Base-by-base conservation (phyloP, 805 yeast genomes). In the Hanseniaspora guilliermondii region DNA sequence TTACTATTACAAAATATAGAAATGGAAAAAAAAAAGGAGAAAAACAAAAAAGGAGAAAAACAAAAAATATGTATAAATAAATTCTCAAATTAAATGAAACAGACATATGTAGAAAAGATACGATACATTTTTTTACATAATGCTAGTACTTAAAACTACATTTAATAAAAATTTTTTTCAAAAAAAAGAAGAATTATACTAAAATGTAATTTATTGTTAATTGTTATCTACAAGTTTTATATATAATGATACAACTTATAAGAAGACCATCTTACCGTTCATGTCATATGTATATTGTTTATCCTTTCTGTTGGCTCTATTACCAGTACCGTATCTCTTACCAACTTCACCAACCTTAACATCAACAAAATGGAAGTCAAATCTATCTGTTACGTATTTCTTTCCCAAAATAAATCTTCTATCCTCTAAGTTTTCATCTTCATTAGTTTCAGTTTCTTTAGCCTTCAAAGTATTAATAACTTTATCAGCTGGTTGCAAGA, bases 311-410 rank as follows among this genome's bases (percentile, higher is more conserved):
- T 79, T 82, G 69, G 91, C 97, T 72, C 96, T 86, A 60, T 82
- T 76, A 19, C 87, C 78, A 40, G 88, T 86, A 69, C 97, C 97
- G 65, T 91, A 91, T 65, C 97, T 81, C 76, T 72, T 79, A 49
- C 97, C 98, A 53, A 88, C 93, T 55, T 79, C 71, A 37, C 96
- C 97, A 47, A 84, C 87, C 64, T 76, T 80, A 45, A 87, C 83
- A 58, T 81, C 76, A 21, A 84, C 81, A 69, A 91, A 89, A 64
- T 79, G 80, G 75, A 84, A 85, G 52, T 75, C 75, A 52, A 77
- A 69, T 64, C 82, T 78, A 62, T 88, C 96, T 47, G 87, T 89
- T 60, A 79, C 72, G 58, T 75, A 70, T 60, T 78, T 73, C 53
- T 77, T 74, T 17, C 88, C 93, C 53, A 76, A 61, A 56, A 79